Evolutionary conservation across 768 basidiomycete genomes (phyloP).

Genomic region (Boletus subcaerulescens): DNA sequence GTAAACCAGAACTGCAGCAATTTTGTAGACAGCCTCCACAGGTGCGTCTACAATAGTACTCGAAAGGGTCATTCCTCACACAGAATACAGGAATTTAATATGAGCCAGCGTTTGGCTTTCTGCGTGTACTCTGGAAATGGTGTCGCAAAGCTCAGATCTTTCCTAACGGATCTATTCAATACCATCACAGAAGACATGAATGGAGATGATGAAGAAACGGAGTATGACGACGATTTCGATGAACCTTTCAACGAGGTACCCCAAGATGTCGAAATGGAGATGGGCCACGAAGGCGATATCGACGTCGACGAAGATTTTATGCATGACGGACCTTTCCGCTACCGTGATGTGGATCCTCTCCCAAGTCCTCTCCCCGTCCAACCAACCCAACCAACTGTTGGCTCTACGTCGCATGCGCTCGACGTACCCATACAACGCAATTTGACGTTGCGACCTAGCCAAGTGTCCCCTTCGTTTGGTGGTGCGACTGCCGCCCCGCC

Average conservation of each 20-base stretch:
- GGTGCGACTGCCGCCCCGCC: constrained; percentile 1
- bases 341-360: constrained; percentile 17
- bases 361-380: constrained; percentile 1
- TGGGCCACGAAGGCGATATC: constrained; percentile 37
- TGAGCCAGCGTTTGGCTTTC: constrained; percentile 83
- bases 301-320: constrained; percentile 47
- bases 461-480: constrained; percentile 8
- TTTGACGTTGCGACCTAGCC: constrained; percentile 23
- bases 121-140: constrained; percentile 97
- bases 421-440: constrained; percentile 32
- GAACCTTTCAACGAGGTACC: constrained; percentile 33
- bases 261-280: constrained; percentile 33
- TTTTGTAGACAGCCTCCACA: constrained; percentile 88
- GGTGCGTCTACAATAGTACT: constrained; percentile 44
- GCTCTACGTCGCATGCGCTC: constrained; percentile 12
- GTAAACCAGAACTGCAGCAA: constrained; percentile 76
- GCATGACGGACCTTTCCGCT: constrained; percentile 31
- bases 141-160: constrained; percentile 76
- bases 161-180: constrained; percentile 72
- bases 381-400: constrained; percentile 9
- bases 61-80: constrained; percentile 2
- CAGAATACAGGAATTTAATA: constrained; percentile 75
- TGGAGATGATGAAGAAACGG: constrained; percentile 62
- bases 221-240: constrained; percentile 52
- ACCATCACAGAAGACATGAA: constrained; percentile 69